Base-by-base conservation (phyloP, 225 moss, liverwort and hornwort genomes). In the Sphagnum tenellum region DNA sequence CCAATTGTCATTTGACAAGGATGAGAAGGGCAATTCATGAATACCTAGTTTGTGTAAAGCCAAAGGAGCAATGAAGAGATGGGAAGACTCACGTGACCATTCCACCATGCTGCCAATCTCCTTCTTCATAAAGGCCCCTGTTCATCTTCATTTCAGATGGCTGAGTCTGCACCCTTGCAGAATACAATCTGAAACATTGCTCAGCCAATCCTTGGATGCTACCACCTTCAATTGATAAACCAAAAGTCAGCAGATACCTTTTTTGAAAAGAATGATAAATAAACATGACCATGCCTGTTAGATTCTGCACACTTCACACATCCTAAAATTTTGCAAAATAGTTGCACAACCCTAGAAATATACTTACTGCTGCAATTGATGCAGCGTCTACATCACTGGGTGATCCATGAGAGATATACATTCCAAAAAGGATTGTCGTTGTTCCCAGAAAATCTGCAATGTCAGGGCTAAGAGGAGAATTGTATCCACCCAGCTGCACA, bases 351-450 rank as follows among this genome's bases (percentile, higher is more conserved):
- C 51, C 5, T 52, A 5, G 51, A 5, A 0, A 49, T 45, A 9
- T n/a, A n/a, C 86, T 82, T 75, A 86, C 92, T 12, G 95, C 92
- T 64, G 92, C 92, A 57, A 96, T 88, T 4, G 96, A 96, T 11
- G 90, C 90, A 57, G 79, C 77, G 47, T 83, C 83, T 11, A 81
- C 76, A 72, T 95, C 92, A 44, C 92, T 90, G 14, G 92, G 92
- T 4, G 89, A 90, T 8, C 95, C 95, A n/a, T 96, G 96, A 3
- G 92, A 92, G 8, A 96, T 92, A 71, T 92, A 90, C 73, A 96
- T 80, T 45, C 96, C 96, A 50, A 96, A 92, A 12, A 96, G 87
- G 49, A 87, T 85, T 3, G 96, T 96, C 5, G 92, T 69, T 52
- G 67, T 70, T 5, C 79, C 74, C 3, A 82, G 72, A 45, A 72